Evolutionary conservation across 2,329 filamentous ascomycete genomes (phyloP).

Genomic region (Hypoxylon sp.): DNA sequence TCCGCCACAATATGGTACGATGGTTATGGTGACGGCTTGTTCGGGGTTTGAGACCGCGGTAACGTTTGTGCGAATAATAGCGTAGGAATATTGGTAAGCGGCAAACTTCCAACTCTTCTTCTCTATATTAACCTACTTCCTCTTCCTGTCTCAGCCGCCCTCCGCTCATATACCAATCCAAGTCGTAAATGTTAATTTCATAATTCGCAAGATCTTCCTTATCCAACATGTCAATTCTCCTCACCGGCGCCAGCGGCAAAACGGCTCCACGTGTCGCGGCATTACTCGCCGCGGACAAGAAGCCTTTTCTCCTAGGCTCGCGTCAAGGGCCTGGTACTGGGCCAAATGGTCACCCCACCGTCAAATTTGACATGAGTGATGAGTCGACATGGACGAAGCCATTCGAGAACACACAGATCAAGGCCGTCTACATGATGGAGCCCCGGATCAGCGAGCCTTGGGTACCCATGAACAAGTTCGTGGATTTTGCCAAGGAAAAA

Average conservation of each 20-base stretch:
- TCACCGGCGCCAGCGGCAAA: slow-evolving; percentile 46
- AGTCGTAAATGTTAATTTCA: slow-evolving; percentile 16
- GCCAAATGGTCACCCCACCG: slow-evolving; percentile 19
- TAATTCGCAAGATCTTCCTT: slow-evolving; percentile 11
- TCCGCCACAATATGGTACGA: neutral
- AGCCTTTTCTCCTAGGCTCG: slow-evolving; percentile 41
- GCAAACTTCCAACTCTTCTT: neutral
- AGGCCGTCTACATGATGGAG: slow-evolving; percentile 46
- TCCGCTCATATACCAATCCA: slow-evolving; percentile 9
- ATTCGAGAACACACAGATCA: slow-evolving; percentile 30
- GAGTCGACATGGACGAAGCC: slow-evolving; percentile 41
- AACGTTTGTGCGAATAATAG: slow-evolving; percentile 5
- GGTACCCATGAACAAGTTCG: slow-evolving; percentile 45
- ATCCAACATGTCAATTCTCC: slow-evolving; percentile 44
- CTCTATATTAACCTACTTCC: slow-evolving; percentile 16
- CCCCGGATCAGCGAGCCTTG: slow-evolving; percentile 39
- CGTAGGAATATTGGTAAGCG: slow-evolving; percentile 11
- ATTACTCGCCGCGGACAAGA: slow-evolving; percentile 35
- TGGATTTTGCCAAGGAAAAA: slow-evolving; percentile 40
- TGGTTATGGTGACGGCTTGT: neutral
- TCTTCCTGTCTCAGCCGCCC: neutral
- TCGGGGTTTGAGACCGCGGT: neutral
- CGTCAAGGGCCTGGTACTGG: slow-evolving; percentile 31
- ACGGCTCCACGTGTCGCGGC: slow-evolving; percentile 44
- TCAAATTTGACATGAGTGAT: slow-evolving; percentile 41